phyloP scores from a whole-genome alignment of 495 filamentous ascomycete genomes.

The Staphylotrichum longicolle region DNA sequence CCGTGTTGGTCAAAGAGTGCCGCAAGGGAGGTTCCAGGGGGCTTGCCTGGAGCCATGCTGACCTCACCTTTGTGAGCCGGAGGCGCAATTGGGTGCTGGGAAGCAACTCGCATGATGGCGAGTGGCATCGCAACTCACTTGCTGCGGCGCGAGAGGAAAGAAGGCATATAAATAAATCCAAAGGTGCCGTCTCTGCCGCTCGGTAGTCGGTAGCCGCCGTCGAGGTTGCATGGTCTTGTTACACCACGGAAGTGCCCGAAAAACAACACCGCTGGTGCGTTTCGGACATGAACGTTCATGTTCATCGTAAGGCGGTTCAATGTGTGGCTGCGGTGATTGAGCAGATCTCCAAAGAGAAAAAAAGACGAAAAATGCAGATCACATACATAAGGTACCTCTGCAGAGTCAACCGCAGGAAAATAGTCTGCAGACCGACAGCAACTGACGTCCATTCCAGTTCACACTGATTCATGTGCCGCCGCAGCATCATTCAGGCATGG shows the following conservation, averaged over 20 bases:
- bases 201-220: background rate
- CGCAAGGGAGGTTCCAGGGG: too few relatives aligned
- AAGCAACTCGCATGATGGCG: background rate
- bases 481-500: too few relatives aligned
- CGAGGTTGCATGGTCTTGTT: background rate
- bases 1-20: too few relatives aligned
- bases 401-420: too few relatives aligned
- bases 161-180: background rate
- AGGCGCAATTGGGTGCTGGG: background rate
- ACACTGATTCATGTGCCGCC: too few relatives aligned
- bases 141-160: constrained; percentile 6
- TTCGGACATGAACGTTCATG: too few relatives aligned
- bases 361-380: background rate
- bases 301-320: too few relatives aligned
- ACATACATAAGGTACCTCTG: background rate
- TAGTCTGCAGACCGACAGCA: too few relatives aligned
- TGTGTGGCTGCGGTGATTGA: too few relatives aligned
- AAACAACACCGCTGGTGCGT: too few relatives aligned
- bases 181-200: background rate
- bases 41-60: too few relatives aligned
- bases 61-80: background rate
- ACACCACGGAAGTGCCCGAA: background rate
- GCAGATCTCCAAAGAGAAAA: background rate
- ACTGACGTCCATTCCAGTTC: too few relatives aligned
- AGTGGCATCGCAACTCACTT: background rate